These are phyloP conservation scores for Pythium chondricola DNA, from an alignment of 352 stramenopile species.

Conservation along the genomic window DNA sequence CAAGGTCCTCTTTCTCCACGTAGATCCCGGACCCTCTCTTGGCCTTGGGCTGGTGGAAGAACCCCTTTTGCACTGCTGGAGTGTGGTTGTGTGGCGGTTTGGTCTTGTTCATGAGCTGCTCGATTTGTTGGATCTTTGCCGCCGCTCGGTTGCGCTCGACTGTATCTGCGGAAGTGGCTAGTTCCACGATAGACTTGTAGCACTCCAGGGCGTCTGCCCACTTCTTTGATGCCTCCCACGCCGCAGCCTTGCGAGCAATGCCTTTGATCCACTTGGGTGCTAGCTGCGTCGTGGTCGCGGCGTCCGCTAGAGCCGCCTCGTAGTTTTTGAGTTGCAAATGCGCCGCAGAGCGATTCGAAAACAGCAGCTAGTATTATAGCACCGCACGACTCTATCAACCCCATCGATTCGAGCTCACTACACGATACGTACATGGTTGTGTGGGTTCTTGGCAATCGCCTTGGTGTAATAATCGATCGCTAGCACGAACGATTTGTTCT, in stretches of 20 bases:
- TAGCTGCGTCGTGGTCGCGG: conserved; percentile 65
- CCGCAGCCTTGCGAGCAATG: conserved; percentile 87
- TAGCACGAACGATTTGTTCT: conserved; percentile 38
- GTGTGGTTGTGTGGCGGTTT: background rate
- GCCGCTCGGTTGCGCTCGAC: conserved; percentile 21
- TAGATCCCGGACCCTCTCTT: conserved; percentile 48
- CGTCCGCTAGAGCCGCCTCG: conserved; percentile 74
- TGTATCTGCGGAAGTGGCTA: conserved; percentile 30
- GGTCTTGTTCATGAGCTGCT: conserved; percentile 2
- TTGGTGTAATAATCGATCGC: conserved; percentile 49
- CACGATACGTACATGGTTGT: conserved; percentile 40
- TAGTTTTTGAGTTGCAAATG: conserved; percentile 69
- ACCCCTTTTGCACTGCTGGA: conserved; percentile 36
- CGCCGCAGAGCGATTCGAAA: conserved; percentile 86
- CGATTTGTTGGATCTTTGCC: conserved; percentile 11
- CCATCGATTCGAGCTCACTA: background rate
- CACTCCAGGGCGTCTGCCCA: conserved; percentile 59
- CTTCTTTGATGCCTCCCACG: conserved; percentile 56
- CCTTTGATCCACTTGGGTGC: conserved; percentile 91
- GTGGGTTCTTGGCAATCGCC: conserved; percentile 36
- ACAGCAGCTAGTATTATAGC: conserved; percentile 35
- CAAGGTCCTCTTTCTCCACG: conserved; percentile 49
- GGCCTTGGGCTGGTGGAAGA: conserved; percentile 25
- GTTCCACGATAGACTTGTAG: conserved; percentile 61
- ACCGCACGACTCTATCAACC: background rate